Evolutionary conservation across 2,329 filamentous ascomycete species (phyloP).

Genomic region (Nothophaeocryptopus gaeumannii): DNA sequence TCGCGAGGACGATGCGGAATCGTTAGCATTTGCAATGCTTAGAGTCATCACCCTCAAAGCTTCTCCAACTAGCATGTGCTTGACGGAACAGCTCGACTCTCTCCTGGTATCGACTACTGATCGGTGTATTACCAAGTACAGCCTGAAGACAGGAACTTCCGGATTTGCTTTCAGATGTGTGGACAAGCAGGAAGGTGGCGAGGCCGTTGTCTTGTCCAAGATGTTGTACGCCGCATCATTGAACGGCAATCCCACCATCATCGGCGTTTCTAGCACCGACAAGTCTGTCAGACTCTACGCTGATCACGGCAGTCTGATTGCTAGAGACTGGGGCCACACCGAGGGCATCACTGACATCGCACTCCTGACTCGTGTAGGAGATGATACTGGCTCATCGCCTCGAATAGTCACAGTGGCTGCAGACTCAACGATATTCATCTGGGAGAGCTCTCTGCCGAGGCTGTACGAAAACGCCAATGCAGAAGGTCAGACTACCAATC

Average conservation of each 20-base stretch:
- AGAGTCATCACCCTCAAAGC: conserved; percentile 79
- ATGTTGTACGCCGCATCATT: conserved; percentile 61
- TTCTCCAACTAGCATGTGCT: conserved; percentile 78
- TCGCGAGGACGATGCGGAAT: conserved; percentile 56
- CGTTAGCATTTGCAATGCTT: conserved; percentile 72
- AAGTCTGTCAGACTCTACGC: conserved; percentile 94
- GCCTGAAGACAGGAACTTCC: conserved; percentile 60
- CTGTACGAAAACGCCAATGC: conserved; percentile 12
- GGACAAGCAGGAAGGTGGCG: conserved; percentile 69
- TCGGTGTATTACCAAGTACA: conserved; percentile 57
- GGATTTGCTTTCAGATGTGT: conserved; percentile 75
- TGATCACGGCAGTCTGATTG: conserved; percentile 71
- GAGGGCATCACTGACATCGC: conserved; percentile 86
- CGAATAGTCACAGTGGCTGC: conserved; percentile 49
- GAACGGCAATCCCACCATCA: conserved; percentile 64
- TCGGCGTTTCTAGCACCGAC: conserved; percentile 90
- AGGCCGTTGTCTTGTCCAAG: conserved; percentile 79
- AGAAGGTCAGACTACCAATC: conserved; percentile 10
- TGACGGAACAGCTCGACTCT: conserved; percentile 59
- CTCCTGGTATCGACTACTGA: conserved; percentile 62
- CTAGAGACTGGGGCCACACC: conserved; percentile 91
- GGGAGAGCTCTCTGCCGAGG: conserved; percentile 34
- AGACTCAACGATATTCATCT: conserved; percentile 52
- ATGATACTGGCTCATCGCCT: conserved; percentile 39
- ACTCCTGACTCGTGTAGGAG: conserved; percentile 49